A percentile compares a stretch with the other conserved stretches of the same genome.
Conservation (phyloP, 129 eudicot genomes). For the Heracleum sosnowskyi region DNA sequence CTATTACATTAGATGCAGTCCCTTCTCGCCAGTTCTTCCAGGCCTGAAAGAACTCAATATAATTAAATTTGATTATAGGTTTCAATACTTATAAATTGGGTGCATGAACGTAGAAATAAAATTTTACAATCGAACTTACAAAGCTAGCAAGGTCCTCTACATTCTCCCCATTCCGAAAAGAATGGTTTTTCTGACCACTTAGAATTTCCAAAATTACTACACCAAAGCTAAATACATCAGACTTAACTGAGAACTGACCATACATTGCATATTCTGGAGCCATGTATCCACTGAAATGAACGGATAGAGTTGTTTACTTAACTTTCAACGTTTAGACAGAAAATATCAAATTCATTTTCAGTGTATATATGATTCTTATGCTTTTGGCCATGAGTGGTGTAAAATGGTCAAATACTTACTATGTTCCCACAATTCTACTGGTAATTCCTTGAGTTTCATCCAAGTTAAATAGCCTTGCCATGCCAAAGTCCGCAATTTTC, state of each 20-base stretch:
- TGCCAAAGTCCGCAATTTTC: slow-evolving; percentile 4
- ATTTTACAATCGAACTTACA: background rate
- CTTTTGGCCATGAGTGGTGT: background rate
- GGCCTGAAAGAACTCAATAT: background rate
- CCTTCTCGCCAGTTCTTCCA: slow-evolving; percentile 12
- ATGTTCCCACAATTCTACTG: slow-evolving; percentile 8
- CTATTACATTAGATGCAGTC: slow-evolving; percentile 2
- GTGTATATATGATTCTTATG: background rate
- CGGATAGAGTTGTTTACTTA: background rate
- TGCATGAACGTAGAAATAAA: background rate
- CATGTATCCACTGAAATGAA: background rate
- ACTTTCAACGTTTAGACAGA: background rate
- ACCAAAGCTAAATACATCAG: slow-evolving; percentile 7
- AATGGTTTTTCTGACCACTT: slow-evolving; percentile 9
- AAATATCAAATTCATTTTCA: too few species aligned
- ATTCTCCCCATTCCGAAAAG: background rate
- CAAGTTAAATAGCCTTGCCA: slow-evolving; percentile 5
- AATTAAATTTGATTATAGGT: background rate
- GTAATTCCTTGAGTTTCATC: slow-evolving; percentile 11
- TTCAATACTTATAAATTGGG: background rate
- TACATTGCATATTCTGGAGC: slow-evolving; percentile 7
- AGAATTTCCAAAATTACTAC: background rate
- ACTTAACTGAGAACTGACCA: background rate
- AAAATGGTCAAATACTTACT: background rate
- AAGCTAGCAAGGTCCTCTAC: slow-evolving; percentile 1